A percentile compares a stretch with the other conserved stretches of the same genome.
phyloP scores from a whole-genome alignment of 2,329 filamentous ascomycete genomes.

The Trichoderma guizhouense region DNA sequence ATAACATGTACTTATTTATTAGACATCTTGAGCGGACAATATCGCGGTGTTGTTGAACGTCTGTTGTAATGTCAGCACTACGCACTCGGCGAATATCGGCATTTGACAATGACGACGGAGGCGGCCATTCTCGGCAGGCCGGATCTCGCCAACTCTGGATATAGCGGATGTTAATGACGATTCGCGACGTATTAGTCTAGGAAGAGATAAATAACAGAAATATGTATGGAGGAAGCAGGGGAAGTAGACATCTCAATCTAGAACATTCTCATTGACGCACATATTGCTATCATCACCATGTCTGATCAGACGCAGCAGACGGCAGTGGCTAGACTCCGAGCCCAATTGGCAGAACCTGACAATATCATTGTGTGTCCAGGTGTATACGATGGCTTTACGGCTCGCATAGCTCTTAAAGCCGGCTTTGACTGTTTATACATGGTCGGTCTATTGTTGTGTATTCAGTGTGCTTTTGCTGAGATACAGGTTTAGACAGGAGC shows the following conservation, averaged over 20 bases:
- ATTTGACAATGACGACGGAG: background rate
- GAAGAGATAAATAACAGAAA: background rate
- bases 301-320: background rate
- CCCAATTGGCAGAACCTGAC: conserved; percentile 35
- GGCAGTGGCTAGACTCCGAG: conserved; percentile 7
- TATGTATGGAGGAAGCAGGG: background rate
- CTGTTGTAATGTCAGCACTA: background rate
- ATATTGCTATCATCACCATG: background rate
- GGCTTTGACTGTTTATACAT: conserved; percentile 66
- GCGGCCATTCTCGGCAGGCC: background rate
- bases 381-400: conserved; percentile 66
- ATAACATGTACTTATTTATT: background rate
- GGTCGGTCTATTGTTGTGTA: conserved; percentile 40
- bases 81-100: background rate
- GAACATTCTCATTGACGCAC: background rate
- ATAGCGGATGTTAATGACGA: background rate
- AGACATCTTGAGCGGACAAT: background rate
- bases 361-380: conserved; percentile 58
- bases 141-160: background rate
- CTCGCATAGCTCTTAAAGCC: conserved; percentile 58
- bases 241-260: background rate
- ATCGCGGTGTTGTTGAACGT: background rate
- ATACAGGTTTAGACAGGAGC: conserved; percentile 56
- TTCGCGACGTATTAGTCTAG: background rate
- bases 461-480: background rate